Evolutionary conservation across 768 basidiomycete species (phyloP).

Genomic region (Termitomyces sp.): DNA sequence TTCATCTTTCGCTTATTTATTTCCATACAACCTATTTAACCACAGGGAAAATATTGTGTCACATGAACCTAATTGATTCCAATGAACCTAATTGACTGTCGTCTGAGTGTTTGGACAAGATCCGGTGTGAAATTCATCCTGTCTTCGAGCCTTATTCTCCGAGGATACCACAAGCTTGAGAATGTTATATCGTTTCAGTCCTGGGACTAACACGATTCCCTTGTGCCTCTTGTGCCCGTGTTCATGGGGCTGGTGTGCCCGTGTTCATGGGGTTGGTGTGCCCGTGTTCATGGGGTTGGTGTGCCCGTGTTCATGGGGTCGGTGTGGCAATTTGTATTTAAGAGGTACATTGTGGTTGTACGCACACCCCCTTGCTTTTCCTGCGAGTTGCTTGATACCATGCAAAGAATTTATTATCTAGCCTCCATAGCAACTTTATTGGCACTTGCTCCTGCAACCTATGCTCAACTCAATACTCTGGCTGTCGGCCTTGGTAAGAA

Average conservation of each 20-base stretch:
- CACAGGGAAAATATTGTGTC: neutral
- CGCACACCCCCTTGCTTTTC: neutral
- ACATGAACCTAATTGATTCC: neutral
- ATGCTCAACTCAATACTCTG: slow-evolving; percentile 18
- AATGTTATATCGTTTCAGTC: slow-evolving; percentile 1
- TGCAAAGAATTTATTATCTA: neutral
- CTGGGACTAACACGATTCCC: neutral
- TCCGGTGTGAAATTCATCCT: neutral
- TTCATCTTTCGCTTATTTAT: neutral
- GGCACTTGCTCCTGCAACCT: neutral
- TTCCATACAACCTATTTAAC: neutral
- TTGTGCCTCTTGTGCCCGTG: neutral
- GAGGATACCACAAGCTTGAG: slow-evolving; percentile 4
- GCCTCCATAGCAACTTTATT: neutral
- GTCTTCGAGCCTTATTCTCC: neutral
- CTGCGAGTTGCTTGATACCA: neutral
- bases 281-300: too few relatives aligned
- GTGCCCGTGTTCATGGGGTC: too few relatives aligned
- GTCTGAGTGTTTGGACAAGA: neutral
- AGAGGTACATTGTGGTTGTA: neutral
- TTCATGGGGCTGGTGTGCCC: too few relatives aligned
- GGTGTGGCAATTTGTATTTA: neutral
- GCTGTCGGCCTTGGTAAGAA: slow-evolving; percentile 38
- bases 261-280: too few relatives aligned
- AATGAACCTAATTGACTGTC: neutral